Evolutionary conservation across 352 stramenopile genomes (phyloP), one percentile per base, ranked within the genome.

Genomic region (Globisporangium cylindrosporum): DNA sequence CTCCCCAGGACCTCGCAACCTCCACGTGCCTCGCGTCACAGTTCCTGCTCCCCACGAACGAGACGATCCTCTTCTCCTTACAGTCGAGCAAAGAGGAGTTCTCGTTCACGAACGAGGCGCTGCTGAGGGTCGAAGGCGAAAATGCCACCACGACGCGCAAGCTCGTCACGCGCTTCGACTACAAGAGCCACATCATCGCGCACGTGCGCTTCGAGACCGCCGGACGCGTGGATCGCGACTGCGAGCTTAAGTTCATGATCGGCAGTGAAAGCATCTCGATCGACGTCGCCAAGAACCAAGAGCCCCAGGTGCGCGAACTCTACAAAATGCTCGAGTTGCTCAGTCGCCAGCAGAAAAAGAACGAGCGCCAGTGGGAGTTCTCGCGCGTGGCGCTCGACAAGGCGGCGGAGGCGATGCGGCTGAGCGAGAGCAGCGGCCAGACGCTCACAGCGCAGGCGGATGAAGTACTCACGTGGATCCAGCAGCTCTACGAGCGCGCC

Each of bases 311-410:
- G 38, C 63, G 68, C 24, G 64, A 77, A 6, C 83, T 84, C 62
- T 86, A 85, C 79, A 86, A 86, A 67, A 79, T 86, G 22, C 58
- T 90, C n/a, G 73, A 78, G 66, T 58, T 87, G 29, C 66, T 90
- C 43, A 68, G 72, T 34, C 81, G 81, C n/a, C 66, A 64, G 20
- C 80, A 90, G 56, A 66, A 68, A 34, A 54, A 53, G 25, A 86
- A 84, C 66, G 67, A 76, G 22, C 74, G 69, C 27, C 60, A 61
- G 32, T 90, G 81, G 81, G 81, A 90, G 43, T 60, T 88, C 48
- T 76, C 72, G 46, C 81, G 77, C 29, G 36, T 80, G 15, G 73
- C 79, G 1, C 75, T 90, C 41, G 71, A 81, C 62, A 70, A 80
- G 57, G 65, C 78, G 1, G 76, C 75, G 24, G 67, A 82, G 27